These are phyloP conservation scores for Eruca vesicaria DNA, from an alignment of 441 rosid species.

Conservation along the genomic window DNA sequence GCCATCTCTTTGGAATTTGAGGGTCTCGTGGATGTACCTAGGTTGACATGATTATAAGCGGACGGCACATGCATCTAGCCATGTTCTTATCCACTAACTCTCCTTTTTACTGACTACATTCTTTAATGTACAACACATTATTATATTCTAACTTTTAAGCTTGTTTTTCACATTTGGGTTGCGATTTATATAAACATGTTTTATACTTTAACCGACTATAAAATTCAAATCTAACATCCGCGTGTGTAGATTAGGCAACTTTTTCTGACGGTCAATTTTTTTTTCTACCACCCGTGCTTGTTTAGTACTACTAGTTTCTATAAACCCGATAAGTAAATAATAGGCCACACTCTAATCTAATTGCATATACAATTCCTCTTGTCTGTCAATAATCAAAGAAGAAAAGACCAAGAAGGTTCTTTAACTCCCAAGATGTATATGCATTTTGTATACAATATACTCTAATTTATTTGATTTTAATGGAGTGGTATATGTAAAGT, in stretches of 20 bases:
- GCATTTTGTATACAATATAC: not conserved
- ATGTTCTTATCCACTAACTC: conserved; percentile 16
- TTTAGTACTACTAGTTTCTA: not conserved
- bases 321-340: conserved; percentile 2
- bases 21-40: not conserved
- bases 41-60: conserved; percentile 13
- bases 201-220: not conserved
- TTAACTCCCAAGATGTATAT: not conserved
- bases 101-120: not conserved
- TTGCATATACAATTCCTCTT: not conserved
- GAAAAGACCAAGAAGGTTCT: not conserved
- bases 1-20: conserved; percentile 13
- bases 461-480: not conserved
- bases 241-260: not conserved
- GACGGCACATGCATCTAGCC: conserved; percentile 27
- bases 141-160: conserved; percentile 5
- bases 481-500: not conserved
- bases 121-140: not conserved
- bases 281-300: not conserved
- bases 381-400: not conserved
- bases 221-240: conserved; percentile 16
- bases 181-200: conserved; percentile 1
- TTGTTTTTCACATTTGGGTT: conserved; percentile 24
- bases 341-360: not conserved
- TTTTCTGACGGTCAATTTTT: conserved; percentile 8